Evolutionary conservation across 225 moss, liverwort and hornwort species (phyloP), one percentile per base, ranked within the genome.

Genomic region (Sphagnum contortum): DNA sequence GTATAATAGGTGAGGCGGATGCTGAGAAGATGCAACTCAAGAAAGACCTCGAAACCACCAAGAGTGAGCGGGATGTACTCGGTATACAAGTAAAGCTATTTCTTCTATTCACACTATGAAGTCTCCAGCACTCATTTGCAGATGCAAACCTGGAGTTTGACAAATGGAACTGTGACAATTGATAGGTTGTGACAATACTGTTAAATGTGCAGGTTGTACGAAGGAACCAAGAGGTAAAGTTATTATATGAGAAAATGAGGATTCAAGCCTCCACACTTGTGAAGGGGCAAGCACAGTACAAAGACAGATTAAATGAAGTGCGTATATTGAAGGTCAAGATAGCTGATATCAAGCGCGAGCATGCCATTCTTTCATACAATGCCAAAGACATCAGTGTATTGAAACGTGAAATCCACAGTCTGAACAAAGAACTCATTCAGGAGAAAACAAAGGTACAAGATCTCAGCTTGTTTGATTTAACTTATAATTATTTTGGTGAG

Each of bases 241-340:
- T 81, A 3, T 66, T 91, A 5, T 76, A 88, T 68, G 83, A 85
- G 74, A 91, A 88, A 55, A 74, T 91, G 47, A 76, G 78, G 62
- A 79, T 86, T 69, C 91, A 88, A 65, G 70, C 77, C 51, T 78
- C 79, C 12, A 91, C 88, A 47, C 72, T 91, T 49, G 71, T 72
- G 9, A 86, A 83, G 66, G 91, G 91, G 11, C 79, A 77, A 53
- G 29, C 57, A 29, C 83, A 88, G 61, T 88, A 91, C 49, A 51
- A 73, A 44, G 83, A 86, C 13, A 74, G 88, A 4, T 12, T 91
- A 1, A 83, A 77, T 64, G 91, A 91, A 68, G 75, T 79, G 62
- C 85, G 83, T 44, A 65, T 77, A 10, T 57, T 88, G 7, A 91
- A 86, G 68, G 45, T 88, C 4, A 91, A 86, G 62, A 61, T 91